Evolutionary conservation across 495 filamentous ascomycete species (phyloP), one percentile per base, ranked within the genome.

Genomic region (Hypomontagnella submonticulosa): DNA sequence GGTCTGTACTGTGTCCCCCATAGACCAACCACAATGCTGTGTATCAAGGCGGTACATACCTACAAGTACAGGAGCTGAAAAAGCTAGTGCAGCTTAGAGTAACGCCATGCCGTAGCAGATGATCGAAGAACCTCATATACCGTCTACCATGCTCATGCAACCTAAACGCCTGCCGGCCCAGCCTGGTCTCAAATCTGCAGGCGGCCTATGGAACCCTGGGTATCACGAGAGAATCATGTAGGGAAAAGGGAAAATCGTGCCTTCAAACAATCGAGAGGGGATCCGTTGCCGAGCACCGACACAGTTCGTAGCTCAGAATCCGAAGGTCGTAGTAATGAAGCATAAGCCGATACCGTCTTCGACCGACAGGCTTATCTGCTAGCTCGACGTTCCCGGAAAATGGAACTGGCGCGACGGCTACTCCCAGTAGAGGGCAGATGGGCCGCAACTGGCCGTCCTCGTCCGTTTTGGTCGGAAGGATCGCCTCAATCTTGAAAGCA

Each of bases 251-350:
- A 18, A 51, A 44, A 41, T 40, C 11, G 32, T 19, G 0, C 38
- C 37, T 12, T 67, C 42, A 75, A 47, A 64, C 15, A 27, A 73
- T 62, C 11, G 67, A 41, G 33, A 74, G 42, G 11, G 61, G 37
- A 19, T 66, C 71, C 38, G 44, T 44, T 40, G 44, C 48, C 53
- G 66, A 61, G 36, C 71, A 70, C 16, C 77, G 67, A 19, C 75
- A 72, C 19, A 97, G 77, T 70, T 97, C 90, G 76, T 97, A 98
- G 70, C 84, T 90, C 72, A 97, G 76, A 12, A 97, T 83, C 0
- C 85, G 86, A 62, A 92, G 88, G 75, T 97, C 86, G 64, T 81
- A 79, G 76, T 90, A 98, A 27, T 87, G 83, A 67, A 97, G 75
- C 58, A 97, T 77, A 37, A 98, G 66, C 23, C 94, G 79, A 75